A percentile compares a stretch with the other conserved stretches of the same genome.
Conservation (phyloP, 768 basidiomycete species). For the Austroboletus eburneus region DNA sequence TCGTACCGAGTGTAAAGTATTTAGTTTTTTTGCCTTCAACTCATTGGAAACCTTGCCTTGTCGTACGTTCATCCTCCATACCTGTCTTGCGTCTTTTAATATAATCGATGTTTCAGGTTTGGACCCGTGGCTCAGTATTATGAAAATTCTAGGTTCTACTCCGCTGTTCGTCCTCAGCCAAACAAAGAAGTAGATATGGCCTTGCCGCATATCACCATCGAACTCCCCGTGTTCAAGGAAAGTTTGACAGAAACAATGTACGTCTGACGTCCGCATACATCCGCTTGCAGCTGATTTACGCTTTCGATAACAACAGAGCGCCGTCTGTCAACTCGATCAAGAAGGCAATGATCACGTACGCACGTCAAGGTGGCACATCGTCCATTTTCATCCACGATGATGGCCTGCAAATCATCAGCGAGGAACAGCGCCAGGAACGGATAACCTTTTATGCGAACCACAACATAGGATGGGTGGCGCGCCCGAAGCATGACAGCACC, state of each 20-base stretch:
- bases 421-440: slow-evolving; percentile 44
- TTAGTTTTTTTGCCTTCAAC: slow-evolving; percentile 73
- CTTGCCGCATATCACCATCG: slow-evolving; percentile 73
- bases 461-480: slow-evolving; percentile 57
- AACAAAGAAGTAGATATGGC: slow-evolving; percentile 58
- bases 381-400: slow-evolving; percentile 61
- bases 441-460: slow-evolving; percentile 52
- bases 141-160: slow-evolving; percentile 82
- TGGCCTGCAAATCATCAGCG: slow-evolving; percentile 48
- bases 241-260: slow-evolving; percentile 78
- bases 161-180: slow-evolving; percentile 56
- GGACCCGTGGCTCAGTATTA: slow-evolving; percentile 84
- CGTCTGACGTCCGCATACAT: slow-evolving; percentile 19
- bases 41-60: slow-evolving; percentile 58
- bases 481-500: slow-evolving; percentile 42
- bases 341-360: slow-evolving; percentile 59
- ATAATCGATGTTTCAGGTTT: too few species aligned
- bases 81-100: slow-evolving; percentile 25
- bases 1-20: slow-evolving; percentile 1
- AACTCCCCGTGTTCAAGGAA: slow-evolving; percentile 88
- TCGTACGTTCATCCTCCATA: slow-evolving; percentile 62
- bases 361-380: slow-evolving; percentile 59
- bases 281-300: neutral
- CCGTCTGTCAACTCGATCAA: slow-evolving; percentile 73
- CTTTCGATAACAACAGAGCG: slow-evolving; percentile 39